Conservation (phyloP, 169 alveolate species). For the Cryptosporidium canis region DNA sequence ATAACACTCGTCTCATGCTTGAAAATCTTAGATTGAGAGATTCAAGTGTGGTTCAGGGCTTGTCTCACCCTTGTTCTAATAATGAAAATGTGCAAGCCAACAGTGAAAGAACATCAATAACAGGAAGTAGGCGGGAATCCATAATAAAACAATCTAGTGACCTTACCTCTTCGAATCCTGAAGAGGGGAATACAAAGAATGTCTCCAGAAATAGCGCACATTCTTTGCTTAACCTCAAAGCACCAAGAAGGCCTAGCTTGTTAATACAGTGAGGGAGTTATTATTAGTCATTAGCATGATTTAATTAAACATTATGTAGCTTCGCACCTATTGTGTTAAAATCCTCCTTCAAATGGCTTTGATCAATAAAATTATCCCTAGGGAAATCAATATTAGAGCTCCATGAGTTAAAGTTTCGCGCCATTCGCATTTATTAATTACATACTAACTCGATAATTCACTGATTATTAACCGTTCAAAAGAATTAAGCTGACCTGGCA, state of each 20-base stretch:
- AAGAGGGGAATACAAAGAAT: not conserved
- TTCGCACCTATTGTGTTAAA: not conserved
- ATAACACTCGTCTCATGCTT: slow-evolving; percentile 67
- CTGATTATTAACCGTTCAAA: not conserved
- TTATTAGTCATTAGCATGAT: not conserved
- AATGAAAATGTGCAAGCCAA: slow-evolving; percentile 1
- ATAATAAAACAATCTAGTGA: not conserved
- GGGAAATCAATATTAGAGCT: no score
- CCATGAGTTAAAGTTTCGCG: no score
- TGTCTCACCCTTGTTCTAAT: not conserved
- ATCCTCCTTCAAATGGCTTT: not conserved
- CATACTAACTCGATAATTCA: not conserved
- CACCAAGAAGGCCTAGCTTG: slow-evolving; percentile 63
- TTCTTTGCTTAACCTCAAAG: slow-evolving; percentile 15
- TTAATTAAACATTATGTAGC: not conserved
- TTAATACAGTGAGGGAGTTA: not conserved
- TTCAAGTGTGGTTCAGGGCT: not conserved
- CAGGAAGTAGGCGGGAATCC: not conserved
- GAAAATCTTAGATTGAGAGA: slow-evolving; percentile 63
- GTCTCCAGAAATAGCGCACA: not conserved
- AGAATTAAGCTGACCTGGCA: not conserved
- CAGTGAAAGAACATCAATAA: slow-evolving; percentile 37
- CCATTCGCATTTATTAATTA: not conserved
- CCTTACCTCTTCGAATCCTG: not conserved
- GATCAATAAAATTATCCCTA: no score